Conservation (phyloP, 305 asterid genomes). For the Striga hermonthica region DNA sequence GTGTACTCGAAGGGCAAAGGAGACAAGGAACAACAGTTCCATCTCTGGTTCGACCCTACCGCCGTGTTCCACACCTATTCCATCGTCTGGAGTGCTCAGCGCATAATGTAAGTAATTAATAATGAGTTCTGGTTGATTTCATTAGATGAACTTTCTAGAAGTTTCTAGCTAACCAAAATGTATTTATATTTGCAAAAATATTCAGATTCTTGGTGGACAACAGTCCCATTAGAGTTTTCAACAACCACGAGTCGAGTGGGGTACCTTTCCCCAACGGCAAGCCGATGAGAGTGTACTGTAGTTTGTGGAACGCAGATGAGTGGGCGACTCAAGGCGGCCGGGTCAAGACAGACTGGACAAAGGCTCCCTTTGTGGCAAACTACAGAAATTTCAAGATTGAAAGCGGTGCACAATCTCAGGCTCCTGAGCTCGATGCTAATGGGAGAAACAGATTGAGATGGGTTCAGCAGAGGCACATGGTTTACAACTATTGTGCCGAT, state of each 20-base stretch:
- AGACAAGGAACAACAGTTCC: constrained; percentile 62
- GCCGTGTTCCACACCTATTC: constrained; percentile 57
- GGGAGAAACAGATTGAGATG: constrained; percentile 34
- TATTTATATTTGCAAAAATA: not conserved
- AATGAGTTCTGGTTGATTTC: no score
- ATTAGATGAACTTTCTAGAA: no score
- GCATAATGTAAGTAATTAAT: not conserved
- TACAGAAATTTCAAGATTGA: not conserved
- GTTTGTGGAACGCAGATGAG: constrained; percentile 1
- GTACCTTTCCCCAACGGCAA: not conserved
- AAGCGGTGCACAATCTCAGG: constrained; percentile 8
- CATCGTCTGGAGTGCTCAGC: constrained; percentile 41
- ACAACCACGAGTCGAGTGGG: not conserved
- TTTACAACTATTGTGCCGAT: constrained; percentile 55
- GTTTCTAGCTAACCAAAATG: not conserved
- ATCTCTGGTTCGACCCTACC: constrained; percentile 67
- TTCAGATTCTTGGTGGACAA: constrained; percentile 1
- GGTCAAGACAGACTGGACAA: constrained; percentile 5
- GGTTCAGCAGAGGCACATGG: constrained; percentile 39
- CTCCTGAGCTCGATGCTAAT: constrained; percentile 33
- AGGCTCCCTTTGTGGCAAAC: not conserved
- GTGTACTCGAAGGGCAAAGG: constrained; percentile 58
- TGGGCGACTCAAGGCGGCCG: constrained; percentile 16
- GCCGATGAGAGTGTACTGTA: constrained; percentile 1
- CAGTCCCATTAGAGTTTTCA: constrained; percentile 1